Conservation (phyloP, 345 rosid species). For the Bruguiera parviflora region DNA sequence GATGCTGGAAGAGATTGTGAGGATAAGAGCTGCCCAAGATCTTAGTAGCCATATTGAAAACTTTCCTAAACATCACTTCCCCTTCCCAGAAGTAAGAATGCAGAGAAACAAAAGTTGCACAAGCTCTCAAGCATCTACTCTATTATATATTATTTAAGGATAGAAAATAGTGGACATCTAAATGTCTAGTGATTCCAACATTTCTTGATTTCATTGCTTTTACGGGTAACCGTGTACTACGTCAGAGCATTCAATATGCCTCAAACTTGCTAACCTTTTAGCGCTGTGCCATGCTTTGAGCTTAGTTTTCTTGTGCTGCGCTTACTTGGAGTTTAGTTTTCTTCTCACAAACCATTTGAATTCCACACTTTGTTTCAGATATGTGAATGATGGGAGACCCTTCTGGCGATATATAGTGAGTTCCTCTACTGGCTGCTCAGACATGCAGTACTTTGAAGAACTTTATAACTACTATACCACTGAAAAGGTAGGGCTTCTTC, state of each 20-base stretch:
- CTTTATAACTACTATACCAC: conserved; percentile 80
- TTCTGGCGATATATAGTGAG: conserved; percentile 92
- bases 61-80: background rate
- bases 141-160: too few relatives aligned
- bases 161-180: too few relatives aligned
- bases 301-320: background rate
- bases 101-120: too few relatives aligned
- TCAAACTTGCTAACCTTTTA: background rate
- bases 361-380: conserved; percentile 42
- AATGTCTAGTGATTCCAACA: too few relatives aligned
- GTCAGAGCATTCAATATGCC: background rate
- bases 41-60: background rate
- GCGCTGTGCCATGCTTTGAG: background rate
- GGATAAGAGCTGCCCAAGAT: background rate
- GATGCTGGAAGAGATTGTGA: background rate
- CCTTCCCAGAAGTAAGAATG: too few relatives aligned
- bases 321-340: background rate
- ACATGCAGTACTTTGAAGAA: conserved; percentile 86
- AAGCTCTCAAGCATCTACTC: too few relatives aligned
- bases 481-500: conserved; percentile 48
- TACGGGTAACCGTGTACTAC: background rate
- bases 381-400: conserved; percentile 88
- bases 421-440: conserved; percentile 89
- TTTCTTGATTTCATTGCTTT: background rate
- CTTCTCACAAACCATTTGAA: background rate